Conservation (phyloP, 2,329 filamentous ascomycete genomes). For the Xylaria sp. region DNA sequence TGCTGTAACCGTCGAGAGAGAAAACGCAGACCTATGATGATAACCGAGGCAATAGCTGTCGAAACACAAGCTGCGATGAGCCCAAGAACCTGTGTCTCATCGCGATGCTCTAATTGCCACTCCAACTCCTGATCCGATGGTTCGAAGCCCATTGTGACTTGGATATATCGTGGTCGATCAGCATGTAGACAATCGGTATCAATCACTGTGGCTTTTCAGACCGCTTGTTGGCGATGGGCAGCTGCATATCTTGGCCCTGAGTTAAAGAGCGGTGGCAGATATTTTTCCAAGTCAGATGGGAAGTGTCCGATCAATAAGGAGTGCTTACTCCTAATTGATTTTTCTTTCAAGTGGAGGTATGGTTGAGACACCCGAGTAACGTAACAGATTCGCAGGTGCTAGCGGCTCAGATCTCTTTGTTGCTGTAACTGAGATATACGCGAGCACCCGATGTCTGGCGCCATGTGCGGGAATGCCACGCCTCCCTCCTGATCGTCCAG, state of each 20-base stretch:
- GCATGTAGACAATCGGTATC: not conserved
- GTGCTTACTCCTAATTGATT: not conserved
- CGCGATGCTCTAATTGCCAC: conserved; percentile 30
- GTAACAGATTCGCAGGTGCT: not conserved
- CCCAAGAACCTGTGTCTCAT: conserved; percentile 20
- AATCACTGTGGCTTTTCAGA: not conserved
- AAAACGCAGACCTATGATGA: conserved; percentile 26
- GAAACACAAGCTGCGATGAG: conserved; percentile 25
- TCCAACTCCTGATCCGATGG: conserved; percentile 13
- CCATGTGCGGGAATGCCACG: conserved; percentile 30
- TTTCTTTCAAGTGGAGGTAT: not conserved
- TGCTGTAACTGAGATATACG: not conserved
- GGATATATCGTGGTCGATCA: not conserved
- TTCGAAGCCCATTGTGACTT: conserved; percentile 19
- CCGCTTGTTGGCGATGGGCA: conserved; percentile 9
- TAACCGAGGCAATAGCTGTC: conserved; percentile 15
- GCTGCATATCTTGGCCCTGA: conserved; percentile 13
- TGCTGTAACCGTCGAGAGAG: conserved; percentile 23
- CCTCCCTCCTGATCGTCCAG: conserved; percentile 14
- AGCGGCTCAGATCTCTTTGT: not conserved
- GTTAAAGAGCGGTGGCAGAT: not conserved
- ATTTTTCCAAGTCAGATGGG: not conserved
- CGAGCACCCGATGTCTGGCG: not conserved
- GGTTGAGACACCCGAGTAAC: conserved; percentile 21
- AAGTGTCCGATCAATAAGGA: conserved; percentile 1